A percentile compares a stretch with the other conserved stretches of the same genome.
Evolutionary conservation across 371 early-diverging fungal genomes (phyloP).

Genomic region (Syncephalastrum racemosum): DNA sequence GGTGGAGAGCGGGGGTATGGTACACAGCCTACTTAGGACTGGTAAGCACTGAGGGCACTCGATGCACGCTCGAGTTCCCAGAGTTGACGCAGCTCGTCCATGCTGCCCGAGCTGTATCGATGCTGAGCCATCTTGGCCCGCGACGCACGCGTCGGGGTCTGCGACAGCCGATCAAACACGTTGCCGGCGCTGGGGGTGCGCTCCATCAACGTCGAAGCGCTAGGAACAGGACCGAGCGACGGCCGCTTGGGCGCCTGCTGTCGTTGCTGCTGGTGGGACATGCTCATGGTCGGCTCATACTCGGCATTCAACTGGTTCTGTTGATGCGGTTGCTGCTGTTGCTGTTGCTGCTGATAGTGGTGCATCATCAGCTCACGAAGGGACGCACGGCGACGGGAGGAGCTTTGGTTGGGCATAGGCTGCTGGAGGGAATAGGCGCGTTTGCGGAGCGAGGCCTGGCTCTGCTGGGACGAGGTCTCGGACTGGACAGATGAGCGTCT

Average conservation of each 20-base stretch:
- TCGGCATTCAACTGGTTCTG: no score
- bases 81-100: constrained; percentile 23
- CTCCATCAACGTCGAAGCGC: constrained; percentile 9
- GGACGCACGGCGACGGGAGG: constrained; percentile 34
- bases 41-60: constrained; percentile 23
- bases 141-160: constrained; percentile 46
- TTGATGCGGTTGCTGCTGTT: constrained; percentile 1
- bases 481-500: constrained; percentile 49
- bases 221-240: constrained; percentile 1
- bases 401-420: constrained; percentile 15
- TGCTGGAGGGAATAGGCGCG: constrained; percentile 32
- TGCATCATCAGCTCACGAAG: constrained; percentile 34
- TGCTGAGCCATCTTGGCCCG: constrained; percentile 39
- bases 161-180: constrained; percentile 45
- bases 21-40: no score
- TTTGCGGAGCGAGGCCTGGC: constrained; percentile 29
- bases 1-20: no score
- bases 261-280: neutral
- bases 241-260: neutral
- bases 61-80: constrained; percentile 25
- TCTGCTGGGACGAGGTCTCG: constrained; percentile 40
- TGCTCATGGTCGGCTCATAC: no score
- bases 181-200: constrained; percentile 35
- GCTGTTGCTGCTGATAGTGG: neutral
- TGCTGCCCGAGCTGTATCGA: constrained; percentile 26